These are phyloP conservation scores for Aspergillus saccharolyticus DNA, from an alignment of 495 filamentous ascomycete genomes.

Conservation along the genomic window DNA sequence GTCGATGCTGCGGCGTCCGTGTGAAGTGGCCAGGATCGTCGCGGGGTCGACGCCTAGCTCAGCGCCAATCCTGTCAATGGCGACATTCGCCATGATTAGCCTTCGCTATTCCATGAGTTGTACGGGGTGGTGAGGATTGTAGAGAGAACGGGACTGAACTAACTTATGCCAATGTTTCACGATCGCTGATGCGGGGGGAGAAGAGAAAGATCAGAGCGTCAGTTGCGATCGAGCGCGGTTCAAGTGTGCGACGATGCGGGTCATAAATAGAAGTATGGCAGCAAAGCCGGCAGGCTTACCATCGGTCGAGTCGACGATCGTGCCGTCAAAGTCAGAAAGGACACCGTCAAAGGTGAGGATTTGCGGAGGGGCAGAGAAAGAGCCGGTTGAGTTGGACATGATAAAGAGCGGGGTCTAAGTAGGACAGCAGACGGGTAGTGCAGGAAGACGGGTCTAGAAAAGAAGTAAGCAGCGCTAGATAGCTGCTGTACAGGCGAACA, in stretches of 20 bases:
- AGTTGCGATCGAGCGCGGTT: not conserved
- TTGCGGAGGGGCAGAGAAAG: conserved; percentile 57
- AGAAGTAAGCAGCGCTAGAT: conserved; percentile 4
- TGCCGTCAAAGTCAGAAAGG: conserved; percentile 88
- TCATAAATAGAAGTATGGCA: not conserved
- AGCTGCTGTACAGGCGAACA: conserved; percentile 2
- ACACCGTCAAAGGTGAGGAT: conserved; percentile 65
- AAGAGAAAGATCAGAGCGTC: not conserved
- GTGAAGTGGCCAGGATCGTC: conserved; percentile 79
- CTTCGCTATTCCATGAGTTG: not conserved
- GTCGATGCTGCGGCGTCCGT: conserved; percentile 84
- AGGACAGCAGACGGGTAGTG: not conserved
- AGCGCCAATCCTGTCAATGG: conserved; percentile 58
- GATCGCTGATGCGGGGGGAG: conserved; percentile 54
- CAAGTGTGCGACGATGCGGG: not conserved
- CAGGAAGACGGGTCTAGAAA: not conserved
- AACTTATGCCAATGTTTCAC: conserved; percentile 89
- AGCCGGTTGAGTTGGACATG: conserved; percentile 32
- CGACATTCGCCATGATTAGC: not conserved
- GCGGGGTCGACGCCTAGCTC: conserved; percentile 79
- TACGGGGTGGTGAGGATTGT: not conserved
- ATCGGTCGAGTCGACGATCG: conserved; percentile 44
- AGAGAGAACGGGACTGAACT: conserved; percentile 20
- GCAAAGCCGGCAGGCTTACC: conserved; percentile 18
- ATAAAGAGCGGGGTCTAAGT: conserved; percentile 15